A percentile compares a stretch with the other conserved stretches of the same genome.
Conservation (phyloP, 208 protist genomes). For the Trypanosoma cruzi region DNA sequence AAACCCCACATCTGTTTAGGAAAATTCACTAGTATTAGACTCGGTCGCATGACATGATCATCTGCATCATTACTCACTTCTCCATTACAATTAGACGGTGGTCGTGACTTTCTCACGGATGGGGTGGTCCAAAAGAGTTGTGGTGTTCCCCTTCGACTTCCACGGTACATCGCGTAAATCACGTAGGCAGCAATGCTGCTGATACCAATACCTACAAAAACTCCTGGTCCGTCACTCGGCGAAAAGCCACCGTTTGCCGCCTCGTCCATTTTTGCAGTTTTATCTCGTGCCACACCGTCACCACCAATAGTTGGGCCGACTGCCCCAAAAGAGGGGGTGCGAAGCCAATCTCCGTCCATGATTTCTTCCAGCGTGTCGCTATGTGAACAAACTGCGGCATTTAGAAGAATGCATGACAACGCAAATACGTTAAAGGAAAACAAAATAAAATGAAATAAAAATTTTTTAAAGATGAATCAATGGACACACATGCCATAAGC, state of each 20-base stretch:
- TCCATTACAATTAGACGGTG: background rate
- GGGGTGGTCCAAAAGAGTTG: constrained; percentile 41
- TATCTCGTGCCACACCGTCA: background rate
- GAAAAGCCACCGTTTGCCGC: background rate
- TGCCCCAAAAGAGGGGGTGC: background rate
- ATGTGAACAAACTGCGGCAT: background rate
- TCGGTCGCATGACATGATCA: background rate
- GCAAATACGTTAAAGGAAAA: constrained; percentile 1
- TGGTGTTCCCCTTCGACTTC: constrained; percentile 22
- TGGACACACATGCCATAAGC: background rate
- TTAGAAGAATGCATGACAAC: background rate
- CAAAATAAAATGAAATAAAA: constrained; percentile 18
- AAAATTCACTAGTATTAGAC: constrained; percentile 69
- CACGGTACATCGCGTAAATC: constrained; percentile 36
- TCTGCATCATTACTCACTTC: background rate
- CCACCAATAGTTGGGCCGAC: background rate
- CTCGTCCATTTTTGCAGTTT: background rate
- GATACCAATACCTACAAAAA: constrained; percentile 41
- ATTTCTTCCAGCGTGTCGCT: constrained; percentile 1
- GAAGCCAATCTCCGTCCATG: constrained; percentile 18
- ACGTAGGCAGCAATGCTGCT: constrained; percentile 25
- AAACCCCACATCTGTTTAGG: constrained; percentile 18
- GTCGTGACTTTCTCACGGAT: background rate
- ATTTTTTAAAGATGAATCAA: background rate
- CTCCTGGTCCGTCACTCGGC: background rate